Evolutionary conservation across 2,329 filamentous ascomycete genomes (phyloP).

Genomic region (Onygena corvina): DNA sequence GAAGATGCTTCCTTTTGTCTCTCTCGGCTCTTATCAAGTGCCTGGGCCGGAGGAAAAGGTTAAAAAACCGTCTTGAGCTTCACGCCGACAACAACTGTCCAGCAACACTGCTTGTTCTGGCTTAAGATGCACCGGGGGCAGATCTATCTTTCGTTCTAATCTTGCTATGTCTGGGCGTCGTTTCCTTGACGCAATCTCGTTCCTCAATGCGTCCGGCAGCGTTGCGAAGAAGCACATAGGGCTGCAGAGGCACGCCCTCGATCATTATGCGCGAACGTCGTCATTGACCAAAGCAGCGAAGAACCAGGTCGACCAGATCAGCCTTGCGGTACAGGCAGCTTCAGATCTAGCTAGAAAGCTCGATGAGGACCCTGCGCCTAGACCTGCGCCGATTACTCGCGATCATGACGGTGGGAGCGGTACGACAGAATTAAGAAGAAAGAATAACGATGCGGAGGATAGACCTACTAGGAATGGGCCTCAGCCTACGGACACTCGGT

Average conservation of each 20-base stretch:
- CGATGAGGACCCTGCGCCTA: slow-evolving; percentile 34
- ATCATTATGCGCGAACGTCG: slow-evolving; percentile 53
- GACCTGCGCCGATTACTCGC: not conserved
- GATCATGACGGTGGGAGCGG: not conserved
- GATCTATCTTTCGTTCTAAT: not conserved
- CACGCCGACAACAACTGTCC: not conserved
- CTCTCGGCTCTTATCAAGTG: not conserved
- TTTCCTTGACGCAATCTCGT: slow-evolving; percentile 57
- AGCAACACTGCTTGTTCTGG: not conserved
- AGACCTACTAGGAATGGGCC: not conserved
- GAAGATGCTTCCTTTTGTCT: not conserved
- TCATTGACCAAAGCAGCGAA: slow-evolving; percentile 52
- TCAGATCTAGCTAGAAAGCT: slow-evolving; percentile 47
- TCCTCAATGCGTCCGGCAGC: slow-evolving; percentile 57
- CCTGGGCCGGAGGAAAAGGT: not conserved
- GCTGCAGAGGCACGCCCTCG: slow-evolving; percentile 49
- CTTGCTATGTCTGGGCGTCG: slow-evolving; percentile 45
- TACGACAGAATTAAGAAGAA: not conserved
- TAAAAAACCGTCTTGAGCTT: not conserved
- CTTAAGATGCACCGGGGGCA: not conserved
- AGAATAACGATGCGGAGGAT: not conserved
- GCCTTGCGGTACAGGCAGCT: slow-evolving; percentile 50
- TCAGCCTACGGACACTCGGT: not conserved
- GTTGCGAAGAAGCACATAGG: slow-evolving; percentile 52
- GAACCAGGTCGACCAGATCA: slow-evolving; percentile 49